A percentile compares a stretch with the other conserved stretches of the same genome.
Conservation (phyloP, 805 yeast species). For the Cyberlindnera sargentensis region DNA sequence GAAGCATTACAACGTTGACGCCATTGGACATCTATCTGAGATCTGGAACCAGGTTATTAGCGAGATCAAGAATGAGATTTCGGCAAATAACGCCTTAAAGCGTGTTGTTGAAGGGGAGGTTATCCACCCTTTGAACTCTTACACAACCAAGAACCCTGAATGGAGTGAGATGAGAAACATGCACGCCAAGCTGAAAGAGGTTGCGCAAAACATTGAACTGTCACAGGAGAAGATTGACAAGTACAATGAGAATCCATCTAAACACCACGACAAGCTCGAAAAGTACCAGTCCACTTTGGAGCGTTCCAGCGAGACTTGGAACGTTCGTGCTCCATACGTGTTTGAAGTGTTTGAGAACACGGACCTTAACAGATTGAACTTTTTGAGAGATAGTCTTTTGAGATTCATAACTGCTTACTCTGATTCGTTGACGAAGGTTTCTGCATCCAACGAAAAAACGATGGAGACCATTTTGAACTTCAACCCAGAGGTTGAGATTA, state of each 20-base stretch:
- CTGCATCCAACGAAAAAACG: constrained; percentile 51
- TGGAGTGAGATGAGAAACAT: constrained; percentile 48
- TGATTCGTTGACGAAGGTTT: constrained; percentile 41
- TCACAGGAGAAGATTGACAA: constrained; percentile 36
- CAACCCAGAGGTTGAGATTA: constrained; percentile 53
- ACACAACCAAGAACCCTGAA: constrained; percentile 44
- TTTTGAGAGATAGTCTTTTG: constrained; percentile 58
- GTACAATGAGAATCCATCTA: constrained; percentile 17
- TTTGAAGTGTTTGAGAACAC: constrained; percentile 69
- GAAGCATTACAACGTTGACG: constrained; percentile 42
- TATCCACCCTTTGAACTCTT: constrained; percentile 45
- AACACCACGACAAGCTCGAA: constrained; percentile 18
- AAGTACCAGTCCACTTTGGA: constrained; percentile 35
- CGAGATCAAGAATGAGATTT: constrained; percentile 39
- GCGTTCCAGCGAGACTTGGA: constrained; percentile 58
- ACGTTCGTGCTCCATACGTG: constrained; percentile 66
- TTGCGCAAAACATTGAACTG: constrained; percentile 35
- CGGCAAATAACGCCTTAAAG: constrained; percentile 42
- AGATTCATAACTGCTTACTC: constrained; percentile 56
- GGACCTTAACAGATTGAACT: constrained; percentile 54
- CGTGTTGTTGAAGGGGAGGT: constrained; percentile 45
- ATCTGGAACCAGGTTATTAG: constrained; percentile 38
- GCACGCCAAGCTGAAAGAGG: constrained; percentile 36
- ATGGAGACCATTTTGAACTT: constrained; percentile 60
- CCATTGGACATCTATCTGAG: constrained; percentile 36